These are phyloP conservation scores for Lathyrus tuberosus DNA, from an alignment of 306 rosid species.

Conservation along the genomic window DNA sequence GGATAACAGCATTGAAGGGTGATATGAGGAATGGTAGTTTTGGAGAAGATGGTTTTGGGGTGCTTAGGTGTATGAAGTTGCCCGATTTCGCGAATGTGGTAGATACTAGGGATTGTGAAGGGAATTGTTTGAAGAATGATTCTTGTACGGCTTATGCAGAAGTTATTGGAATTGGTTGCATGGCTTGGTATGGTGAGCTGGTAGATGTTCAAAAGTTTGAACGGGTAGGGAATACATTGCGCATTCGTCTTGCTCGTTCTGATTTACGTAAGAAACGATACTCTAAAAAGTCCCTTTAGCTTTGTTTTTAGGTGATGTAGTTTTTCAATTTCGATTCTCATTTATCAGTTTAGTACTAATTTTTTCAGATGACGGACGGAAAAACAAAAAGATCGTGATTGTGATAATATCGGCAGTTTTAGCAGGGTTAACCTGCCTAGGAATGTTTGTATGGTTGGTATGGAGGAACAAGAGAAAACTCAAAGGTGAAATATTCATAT, in stretches of 20 bases:
- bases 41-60: constrained; percentile 62
- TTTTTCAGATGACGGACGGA: constrained; percentile 45
- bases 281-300: background rate
- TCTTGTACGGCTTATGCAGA: constrained; percentile 66
- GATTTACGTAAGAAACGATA: constrained; percentile 48
- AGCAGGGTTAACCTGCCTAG: constrained; percentile 54
- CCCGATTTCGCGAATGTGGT: constrained; percentile 66
- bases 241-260: constrained; percentile 64
- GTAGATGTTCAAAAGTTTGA: constrained; percentile 55
- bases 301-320: background rate
- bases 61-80: constrained; percentile 46
- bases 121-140: constrained; percentile 44
- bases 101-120: constrained; percentile 40
- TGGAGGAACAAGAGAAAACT: constrained; percentile 59
- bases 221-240: constrained; percentile 49
- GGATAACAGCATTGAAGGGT: constrained; percentile 54
- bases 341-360: background rate
- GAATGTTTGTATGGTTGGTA: constrained; percentile 43
- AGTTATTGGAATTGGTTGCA: constrained; percentile 68
- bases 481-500: constrained; percentile 52
- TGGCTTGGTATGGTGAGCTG: constrained; percentile 61
- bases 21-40: constrained; percentile 35
- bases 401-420: constrained; percentile 45
- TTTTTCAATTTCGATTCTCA: constrained; percentile 4
- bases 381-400: constrained; percentile 38